A percentile compares a stretch with the other conserved stretches of the same genome.
Evolutionary conservation across 805 yeast genomes (phyloP).

Genomic region (Cephaloascus albidus): DNA sequence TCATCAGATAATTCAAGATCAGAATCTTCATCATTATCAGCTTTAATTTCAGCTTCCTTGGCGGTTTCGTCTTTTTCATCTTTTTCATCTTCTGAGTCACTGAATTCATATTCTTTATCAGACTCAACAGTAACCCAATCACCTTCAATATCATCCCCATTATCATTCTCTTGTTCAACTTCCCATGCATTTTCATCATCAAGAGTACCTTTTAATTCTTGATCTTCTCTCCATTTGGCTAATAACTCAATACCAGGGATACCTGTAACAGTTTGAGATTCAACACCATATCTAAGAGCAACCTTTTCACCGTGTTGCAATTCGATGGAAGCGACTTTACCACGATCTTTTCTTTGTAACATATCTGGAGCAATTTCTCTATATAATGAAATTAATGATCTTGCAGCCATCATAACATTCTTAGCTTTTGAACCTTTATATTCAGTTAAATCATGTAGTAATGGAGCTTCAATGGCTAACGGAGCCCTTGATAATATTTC

Average conservation of each 20-base stretch:
- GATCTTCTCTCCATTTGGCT: constrained; percentile 73
- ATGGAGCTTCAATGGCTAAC: constrained; percentile 79
- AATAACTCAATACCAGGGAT: constrained; percentile 89
- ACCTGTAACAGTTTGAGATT: constrained; percentile 49
- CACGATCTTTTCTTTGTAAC: constrained; percentile 86
- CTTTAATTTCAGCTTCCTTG: constrained; percentile 17
- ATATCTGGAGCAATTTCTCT: constrained; percentile 96
- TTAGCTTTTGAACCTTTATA: constrained; percentile 92
- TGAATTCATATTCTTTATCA: constrained; percentile 62
- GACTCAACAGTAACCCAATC: constrained; percentile 89
- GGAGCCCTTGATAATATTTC: constrained; percentile 93
- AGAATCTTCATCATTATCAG: constrained; percentile 24
- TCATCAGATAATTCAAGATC: constrained; percentile 43
- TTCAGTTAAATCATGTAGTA: constrained; percentile 82
- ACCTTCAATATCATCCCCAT: constrained; percentile 59
- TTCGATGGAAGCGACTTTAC: constrained; percentile 83
- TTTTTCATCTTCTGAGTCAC: constrained; percentile 39
- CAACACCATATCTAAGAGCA: constrained; percentile 65
- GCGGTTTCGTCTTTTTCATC: constrained; percentile 22
- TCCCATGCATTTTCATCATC: constrained; percentile 52
- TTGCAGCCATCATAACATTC: constrained; percentile 91
- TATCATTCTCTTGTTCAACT: constrained; percentile 45
- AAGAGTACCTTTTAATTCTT: constrained; percentile 39
- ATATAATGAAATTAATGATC: constrained; percentile 74
- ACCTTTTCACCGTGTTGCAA: constrained; percentile 51